Conservation (phyloP, 495 filamentous ascomycete species). For the Neurospora tetraspora region DNA sequence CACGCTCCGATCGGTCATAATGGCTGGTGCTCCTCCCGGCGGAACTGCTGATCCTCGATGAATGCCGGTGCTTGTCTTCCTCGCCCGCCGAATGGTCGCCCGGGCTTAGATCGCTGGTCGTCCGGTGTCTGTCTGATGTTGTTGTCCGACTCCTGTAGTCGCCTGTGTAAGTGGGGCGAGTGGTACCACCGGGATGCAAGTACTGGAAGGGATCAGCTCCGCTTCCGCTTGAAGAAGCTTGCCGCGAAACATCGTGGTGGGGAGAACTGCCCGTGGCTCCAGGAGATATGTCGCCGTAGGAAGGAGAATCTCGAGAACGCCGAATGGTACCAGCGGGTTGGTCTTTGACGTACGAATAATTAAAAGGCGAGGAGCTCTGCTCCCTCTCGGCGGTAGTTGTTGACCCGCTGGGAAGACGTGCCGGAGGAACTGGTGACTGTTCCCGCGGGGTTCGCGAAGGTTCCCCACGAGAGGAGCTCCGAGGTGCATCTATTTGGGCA, state of each 20-base stretch:
- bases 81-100: background rate
- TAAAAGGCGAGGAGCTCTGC: conserved; percentile 29
- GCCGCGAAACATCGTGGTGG: background rate
- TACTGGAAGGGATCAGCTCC: background rate
- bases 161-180: background rate
- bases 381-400: conserved; percentile 14
- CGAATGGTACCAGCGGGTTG: background rate
- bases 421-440: conserved; percentile 23
- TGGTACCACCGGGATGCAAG: background rate
- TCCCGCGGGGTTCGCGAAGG: conserved; percentile 19
- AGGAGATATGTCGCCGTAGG: background rate
- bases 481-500: conserved; percentile 24
- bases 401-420: conserved; percentile 13
- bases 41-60: background rate
- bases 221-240: background rate
- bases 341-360: conserved; percentile 29
- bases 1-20: background rate
- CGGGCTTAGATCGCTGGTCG: background rate
- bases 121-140: background rate
- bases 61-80: background rate
- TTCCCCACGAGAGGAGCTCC: conserved; percentile 28
- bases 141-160: background rate
- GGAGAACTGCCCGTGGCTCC: background rate
- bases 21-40: background rate
- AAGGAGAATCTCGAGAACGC: background rate